Base-by-base conservation (phyloP, 495 filamentous ascomycete genomes). In the Parathielavia hyrcaniae region DNA sequence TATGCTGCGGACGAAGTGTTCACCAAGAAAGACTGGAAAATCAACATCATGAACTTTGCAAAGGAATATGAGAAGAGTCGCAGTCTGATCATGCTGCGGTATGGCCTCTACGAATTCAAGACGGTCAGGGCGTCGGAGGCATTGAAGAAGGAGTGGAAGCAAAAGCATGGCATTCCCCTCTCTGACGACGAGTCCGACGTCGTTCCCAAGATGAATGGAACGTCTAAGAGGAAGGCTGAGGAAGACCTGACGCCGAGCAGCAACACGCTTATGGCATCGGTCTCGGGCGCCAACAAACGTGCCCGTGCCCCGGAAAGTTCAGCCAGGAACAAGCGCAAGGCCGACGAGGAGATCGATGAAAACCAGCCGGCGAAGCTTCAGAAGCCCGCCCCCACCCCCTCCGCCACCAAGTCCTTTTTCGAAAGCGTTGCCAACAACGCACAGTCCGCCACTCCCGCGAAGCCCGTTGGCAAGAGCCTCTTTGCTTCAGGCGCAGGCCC, bases 311-410 rank as follows among this genome's bases (percentile, higher is more conserved):
- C 71, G 0, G 65, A 65, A 17, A 44, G 41, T 1, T 46, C 59
- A 1, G 53, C 57, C 44, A 68, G 70, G 40, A 75, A 67, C 54
- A 78, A 77, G 70, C 75, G 77, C 53, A 77, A 77, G 67, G 71
- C 69, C 13, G 67, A 71, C 22, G 63, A 54, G n/a, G 73, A 75
- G 51, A 61, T 68, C 16, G 75, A 60, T 69, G 83, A 68, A 77
- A 80, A 71, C 76, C 82, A 61, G 68, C 84, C 84, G 68, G 81
- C 38, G 74, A 87, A 67, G 76, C 75, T 67, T 72, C 79, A 63
- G 71, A 83, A 83, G 81, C 77, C 72, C 71, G 75, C 60, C 11
- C 30, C 60, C 5, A 53, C 64, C 6, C 67, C 69, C 9, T 77
- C 77, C 5, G 66, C 71, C 9, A 73, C 77, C 32, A 77, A 71